Evolutionary conservation across 148 eudicot species (phyloP), one percentile per base, ranked within the genome.

Genomic region (Fagopyrum homotropicum): DNA sequence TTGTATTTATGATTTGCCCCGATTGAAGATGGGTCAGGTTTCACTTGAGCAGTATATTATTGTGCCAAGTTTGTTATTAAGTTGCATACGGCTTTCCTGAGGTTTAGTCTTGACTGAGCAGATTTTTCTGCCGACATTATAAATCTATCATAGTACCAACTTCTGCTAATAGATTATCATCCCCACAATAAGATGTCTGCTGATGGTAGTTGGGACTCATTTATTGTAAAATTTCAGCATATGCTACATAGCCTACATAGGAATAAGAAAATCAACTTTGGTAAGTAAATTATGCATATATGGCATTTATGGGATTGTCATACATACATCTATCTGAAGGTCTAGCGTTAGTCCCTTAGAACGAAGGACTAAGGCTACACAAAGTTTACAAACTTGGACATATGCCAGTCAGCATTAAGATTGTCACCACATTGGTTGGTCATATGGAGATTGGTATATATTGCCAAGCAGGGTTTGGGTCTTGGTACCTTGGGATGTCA

Each of bases 61-160:
- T 59, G 66, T 26, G 30, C 40, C 26, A 60, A 60, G 66, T 60
- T 60, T 60, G 40, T 60, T 60, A 60, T 57, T 22, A 60, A 26
- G 66, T 60, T 26, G 14, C 11, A 60, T 60, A 60, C 40, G 3
- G 10, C 19, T 6, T 26, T 26, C 15, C 43, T 2, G 14, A 60
- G 35, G 2, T 60, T 3, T 22, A 60, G 11, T 60, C 26, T 60
- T 19, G 66, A 60, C 66, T 22, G 11, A 57, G 35, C 66, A 22
- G 66, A 8, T 26, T 26, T 60, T 60, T 60, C 66, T 22, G 15
- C 19, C 10, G 66, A 26, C 12, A 60, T 26, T 60, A 4, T 49
- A 14, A 49, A 8, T 8, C 4, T 49, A 49, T 9, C 66, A 60
- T 6, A 7, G 22, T 17, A 6, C 2, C 61, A 19, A 5, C 63